phyloP scores from a whole-genome alignment of 345 rosid species.

The Citrus medica region DNA sequence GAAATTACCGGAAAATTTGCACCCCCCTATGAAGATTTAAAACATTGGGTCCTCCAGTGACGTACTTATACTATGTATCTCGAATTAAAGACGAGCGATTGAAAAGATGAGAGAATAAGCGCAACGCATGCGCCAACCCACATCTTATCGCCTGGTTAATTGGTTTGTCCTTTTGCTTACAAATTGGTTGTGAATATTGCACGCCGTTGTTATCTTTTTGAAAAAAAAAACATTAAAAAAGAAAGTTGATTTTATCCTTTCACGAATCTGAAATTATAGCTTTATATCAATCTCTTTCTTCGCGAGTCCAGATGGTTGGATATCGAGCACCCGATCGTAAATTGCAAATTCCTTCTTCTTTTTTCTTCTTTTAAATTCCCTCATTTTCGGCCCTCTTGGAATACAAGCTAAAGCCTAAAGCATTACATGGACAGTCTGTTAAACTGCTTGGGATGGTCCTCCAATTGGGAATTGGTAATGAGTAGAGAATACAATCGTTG shows the following conservation, averaged over 20 bases:
- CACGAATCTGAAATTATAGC: background rate
- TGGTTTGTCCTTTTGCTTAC: background rate
- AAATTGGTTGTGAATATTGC: background rate
- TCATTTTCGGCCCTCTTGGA: no score
- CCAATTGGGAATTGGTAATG: no score
- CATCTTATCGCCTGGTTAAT: background rate
- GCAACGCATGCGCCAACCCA: background rate
- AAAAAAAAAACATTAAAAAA: background rate
- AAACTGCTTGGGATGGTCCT: no score
- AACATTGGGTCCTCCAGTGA: background rate
- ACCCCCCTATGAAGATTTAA: background rate
- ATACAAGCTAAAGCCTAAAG: no score
- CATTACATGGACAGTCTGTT: no score
- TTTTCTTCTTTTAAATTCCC: background rate
- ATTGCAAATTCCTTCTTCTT: background rate
- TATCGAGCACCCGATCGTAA: background rate
- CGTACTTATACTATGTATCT: background rate
- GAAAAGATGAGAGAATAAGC: no score
- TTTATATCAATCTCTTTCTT: background rate
- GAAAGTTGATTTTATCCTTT: background rate
- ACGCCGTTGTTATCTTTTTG: background rate
- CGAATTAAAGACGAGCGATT: background rate
- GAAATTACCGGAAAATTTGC: background rate
- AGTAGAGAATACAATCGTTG: no score
- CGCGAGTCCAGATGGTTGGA: background rate